phyloP scores from a whole-genome alignment of 495 filamentous ascomycete genomes.

The Glutinoglossum americanum region DNA sequence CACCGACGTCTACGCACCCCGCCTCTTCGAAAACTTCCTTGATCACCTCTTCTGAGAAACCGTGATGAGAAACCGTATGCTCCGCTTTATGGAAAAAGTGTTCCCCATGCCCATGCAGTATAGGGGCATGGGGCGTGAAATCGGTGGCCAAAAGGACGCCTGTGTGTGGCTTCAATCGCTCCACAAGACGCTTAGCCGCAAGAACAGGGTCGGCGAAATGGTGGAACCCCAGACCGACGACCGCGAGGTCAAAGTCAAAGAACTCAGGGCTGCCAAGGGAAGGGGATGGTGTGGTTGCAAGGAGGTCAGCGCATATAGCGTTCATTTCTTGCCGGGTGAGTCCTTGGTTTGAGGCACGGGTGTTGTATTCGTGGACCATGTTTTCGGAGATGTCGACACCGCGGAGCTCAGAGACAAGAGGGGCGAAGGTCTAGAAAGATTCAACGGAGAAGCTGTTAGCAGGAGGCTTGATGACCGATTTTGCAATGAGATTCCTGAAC shows the following conservation, averaged over 20 bases:
- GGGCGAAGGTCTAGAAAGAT: constrained; percentile 14
- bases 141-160: constrained; percentile 47
- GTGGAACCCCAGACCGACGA: constrained; percentile 46
- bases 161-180: constrained; percentile 32
- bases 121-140: constrained; percentile 22
- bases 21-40: background rate
- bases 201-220: constrained; percentile 43
- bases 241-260: constrained; percentile 38
- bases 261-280: constrained; percentile 25
- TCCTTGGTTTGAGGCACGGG: constrained; percentile 17
- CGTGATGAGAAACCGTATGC: background rate
- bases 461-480: background rate
- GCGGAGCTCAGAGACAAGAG: constrained; percentile 34
- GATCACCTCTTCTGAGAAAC: background rate
- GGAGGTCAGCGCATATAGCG: constrained; percentile 38
- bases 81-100: background rate
- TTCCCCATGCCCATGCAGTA: background rate
- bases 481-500: background rate
- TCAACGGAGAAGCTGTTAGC: constrained; percentile 21
- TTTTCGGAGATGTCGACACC: constrained; percentile 48
- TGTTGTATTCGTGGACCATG: constrained; percentile 41
- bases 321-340: constrained; percentile 26
- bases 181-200: constrained; percentile 31
- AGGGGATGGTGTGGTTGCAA: constrained; percentile 19
- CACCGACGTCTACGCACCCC: constrained; percentile 1